Percentiles rank a stretch among this genome's conserved stretches.
Evolutionary conservation across 208 protist species (phyloP).

Genomic region (Strigomonas oncopelti): DNA sequence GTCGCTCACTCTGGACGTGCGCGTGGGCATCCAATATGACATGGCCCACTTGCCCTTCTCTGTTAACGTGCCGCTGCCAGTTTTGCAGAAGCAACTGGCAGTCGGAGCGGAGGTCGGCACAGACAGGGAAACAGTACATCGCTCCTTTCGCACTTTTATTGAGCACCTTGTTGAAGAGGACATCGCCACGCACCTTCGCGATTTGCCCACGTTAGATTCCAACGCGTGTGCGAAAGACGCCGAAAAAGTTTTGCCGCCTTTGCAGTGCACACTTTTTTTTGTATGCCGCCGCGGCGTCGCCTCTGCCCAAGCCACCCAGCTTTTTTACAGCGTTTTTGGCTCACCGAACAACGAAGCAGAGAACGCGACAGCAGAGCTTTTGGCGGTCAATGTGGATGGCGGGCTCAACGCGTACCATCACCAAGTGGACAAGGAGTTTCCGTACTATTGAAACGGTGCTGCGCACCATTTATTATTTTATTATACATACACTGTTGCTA

Average conservation of each 20-base stretch:
- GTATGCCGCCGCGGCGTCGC: constrained; percentile 82
- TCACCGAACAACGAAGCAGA: neutral
- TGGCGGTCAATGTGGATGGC: constrained; percentile 69
- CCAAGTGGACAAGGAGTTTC: constrained; percentile 56
- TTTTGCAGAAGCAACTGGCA: constrained; percentile 46
- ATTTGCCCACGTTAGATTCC: neutral
- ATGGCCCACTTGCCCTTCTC: constrained; percentile 73
- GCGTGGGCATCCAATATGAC: constrained; percentile 61
- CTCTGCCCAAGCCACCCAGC: constrained; percentile 40
- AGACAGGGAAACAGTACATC: neutral
- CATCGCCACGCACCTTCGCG: neutral
- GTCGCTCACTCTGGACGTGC: constrained; percentile 59
- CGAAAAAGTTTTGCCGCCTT: too few species aligned
- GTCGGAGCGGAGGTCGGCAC: constrained; percentile 10
- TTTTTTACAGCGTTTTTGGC: constrained; percentile 35
- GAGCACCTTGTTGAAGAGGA: neutral
- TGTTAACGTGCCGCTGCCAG: constrained; percentile 50
- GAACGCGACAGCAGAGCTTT: neutral
- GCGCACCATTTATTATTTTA: neutral
- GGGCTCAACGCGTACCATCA: constrained; percentile 75
- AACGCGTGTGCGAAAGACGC: neutral
- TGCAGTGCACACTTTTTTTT: constrained; percentile 32
- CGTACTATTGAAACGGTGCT: constrained; percentile 53
- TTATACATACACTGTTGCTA: neutral
- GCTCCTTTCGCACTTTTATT: neutral